Conservation (phyloP, 192 early-diverging fungal genomes). For the Entomortierella beljakovae region DNA sequence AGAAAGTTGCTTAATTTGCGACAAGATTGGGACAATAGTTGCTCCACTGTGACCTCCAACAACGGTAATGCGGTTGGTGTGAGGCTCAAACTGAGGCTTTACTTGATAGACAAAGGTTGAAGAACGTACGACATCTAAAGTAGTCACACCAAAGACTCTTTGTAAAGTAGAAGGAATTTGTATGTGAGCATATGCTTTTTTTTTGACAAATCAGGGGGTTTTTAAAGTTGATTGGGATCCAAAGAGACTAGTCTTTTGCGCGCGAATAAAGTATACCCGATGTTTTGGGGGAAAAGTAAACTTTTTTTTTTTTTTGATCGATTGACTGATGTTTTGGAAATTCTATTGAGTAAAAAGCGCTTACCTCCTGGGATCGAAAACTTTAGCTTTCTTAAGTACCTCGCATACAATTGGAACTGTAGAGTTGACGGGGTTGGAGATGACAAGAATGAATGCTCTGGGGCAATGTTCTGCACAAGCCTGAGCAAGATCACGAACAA, state of each 20-base stretch:
- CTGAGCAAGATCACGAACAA: conserved; percentile 87
- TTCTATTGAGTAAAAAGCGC: too few relatives aligned
- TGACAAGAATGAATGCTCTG: conserved; percentile 87
- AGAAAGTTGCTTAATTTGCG: conserved; percentile 66
- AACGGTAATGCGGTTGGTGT: conserved; percentile 79
- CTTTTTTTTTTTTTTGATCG: neutral
- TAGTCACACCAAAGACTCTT: conserved; percentile 94
- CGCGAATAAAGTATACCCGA: neutral
- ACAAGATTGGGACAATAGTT: conserved; percentile 93
- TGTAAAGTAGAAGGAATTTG: conserved; percentile 8
- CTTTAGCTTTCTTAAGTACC: conserved; percentile 87
- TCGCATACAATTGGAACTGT: conserved; percentile 96
- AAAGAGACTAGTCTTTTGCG: too few relatives aligned
- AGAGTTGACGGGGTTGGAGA: conserved; percentile 99
- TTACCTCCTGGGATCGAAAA: conserved; percentile 84
- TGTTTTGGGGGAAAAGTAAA: conserved; percentile 9
- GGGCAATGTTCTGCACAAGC: conserved; percentile 83
- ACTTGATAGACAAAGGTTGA: conserved; percentile 90
- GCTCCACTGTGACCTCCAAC: conserved; percentile 96
- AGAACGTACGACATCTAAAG: conserved; percentile 93
- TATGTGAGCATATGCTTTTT: neutral
- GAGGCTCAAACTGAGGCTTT: conserved; percentile 76
- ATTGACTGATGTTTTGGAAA: too few relatives aligned
- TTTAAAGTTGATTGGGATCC: too few relatives aligned
- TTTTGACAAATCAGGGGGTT: too few relatives aligned